Evolutionary conservation across 2,329 filamentous ascomycete species (phyloP).

Genomic region (Colletotrichum kahawae): DNA sequence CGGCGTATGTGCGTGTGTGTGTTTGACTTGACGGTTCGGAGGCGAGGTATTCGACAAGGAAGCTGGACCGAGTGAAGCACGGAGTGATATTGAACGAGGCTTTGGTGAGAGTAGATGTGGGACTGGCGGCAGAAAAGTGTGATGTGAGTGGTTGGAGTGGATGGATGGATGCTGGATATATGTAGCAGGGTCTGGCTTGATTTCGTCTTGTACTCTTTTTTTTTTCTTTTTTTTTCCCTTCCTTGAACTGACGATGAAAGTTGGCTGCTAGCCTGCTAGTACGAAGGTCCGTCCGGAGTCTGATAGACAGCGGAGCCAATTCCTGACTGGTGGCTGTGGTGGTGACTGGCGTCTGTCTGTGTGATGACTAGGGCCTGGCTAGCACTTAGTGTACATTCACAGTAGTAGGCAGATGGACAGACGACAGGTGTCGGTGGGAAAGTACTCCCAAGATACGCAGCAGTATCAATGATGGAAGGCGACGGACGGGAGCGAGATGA

Average conservation of each 20-base stretch:
- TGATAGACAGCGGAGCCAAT: not conserved
- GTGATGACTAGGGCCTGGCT: not conserved
- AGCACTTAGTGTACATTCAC: not conserved
- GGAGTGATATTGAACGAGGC: not conserved
- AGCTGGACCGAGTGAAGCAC: not conserved
- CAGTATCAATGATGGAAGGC: constrained; percentile 25
- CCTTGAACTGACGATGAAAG: not conserved
- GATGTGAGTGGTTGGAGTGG: constrained; percentile 43
- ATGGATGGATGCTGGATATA: constrained; percentile 34
- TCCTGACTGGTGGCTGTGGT: not conserved
- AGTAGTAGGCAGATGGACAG: not conserved
- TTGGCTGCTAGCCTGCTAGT: not conserved
- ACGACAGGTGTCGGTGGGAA: not conserved
- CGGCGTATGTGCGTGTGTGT: not conserved
- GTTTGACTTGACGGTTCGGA: not conserved
- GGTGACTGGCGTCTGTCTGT: not conserved
- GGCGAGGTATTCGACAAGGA: not conserved
- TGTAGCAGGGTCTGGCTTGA: constrained; percentile 18
- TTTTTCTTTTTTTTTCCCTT: not conserved
- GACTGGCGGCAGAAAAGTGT: constrained; percentile 15
- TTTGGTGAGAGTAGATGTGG: not conserved
- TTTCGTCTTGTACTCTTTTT: not conserved
- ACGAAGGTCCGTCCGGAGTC: not conserved
- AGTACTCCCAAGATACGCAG: too few species aligned
- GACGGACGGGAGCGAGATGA: constrained; percentile 36